Base-by-base conservation (phyloP, 1,139 yeast genomes). In the Komagataea norvegica region DNA sequence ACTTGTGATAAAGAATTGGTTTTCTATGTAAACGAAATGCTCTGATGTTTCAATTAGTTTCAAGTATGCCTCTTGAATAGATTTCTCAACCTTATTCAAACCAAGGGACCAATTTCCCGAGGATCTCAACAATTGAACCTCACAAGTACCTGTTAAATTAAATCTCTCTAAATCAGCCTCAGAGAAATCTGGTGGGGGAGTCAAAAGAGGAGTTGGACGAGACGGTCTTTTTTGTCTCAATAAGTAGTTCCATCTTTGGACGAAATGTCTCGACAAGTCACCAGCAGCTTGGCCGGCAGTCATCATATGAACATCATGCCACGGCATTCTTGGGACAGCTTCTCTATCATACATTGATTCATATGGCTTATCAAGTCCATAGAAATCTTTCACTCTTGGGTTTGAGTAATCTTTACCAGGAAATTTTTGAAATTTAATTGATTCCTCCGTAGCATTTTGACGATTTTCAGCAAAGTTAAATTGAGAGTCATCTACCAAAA, bases 301-400 rank as follows among this genome's bases (percentile, higher is more conserved):
- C 64, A 88, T 78, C 95, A 89, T 91, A 54, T 91, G 97, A 32
- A 93, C 86, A 68, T 93, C 99, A 60, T 93, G 99, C 99, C 98
- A 93, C 6, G 98, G 98, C 99, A 93, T 93, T 53, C 99, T 74
- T 3, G 98, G 97, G 13, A 77, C 73, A 17, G 62, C 62, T 23
- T 74, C 67, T 46, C 99, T 74, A 59, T 93, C 95, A 57, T 88
- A 88, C 94, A 91, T 83, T 17, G 88, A 86, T 34, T 85, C 94
- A 55, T 82, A 88, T 2, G 98, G 98, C 47, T 77, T 78, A 47
- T 89, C 88, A 42, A 93, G 68, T 2, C 72, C 79, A 54, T 59
- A 74, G 57, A 93, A 93, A 60, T 93, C 99, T 52, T 82, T 81
- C 11, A 84, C 87, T 46, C 98, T 74, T 5, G 98, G 96, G 57